These are phyloP conservation scores for Vitis vinifera DNA, from an alignment of 164 flowering plant species.

Conservation along the genomic window ASM3070453v1 NC_081818.1:22177001-22177500, in stretches of 20 bases:
- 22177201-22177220: slow-evolving; percentile 30
- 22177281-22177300: slow-evolving; percentile 56
- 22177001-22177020: slow-evolving; percentile 5
- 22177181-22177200: slow-evolving; percentile 34
- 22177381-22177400: slow-evolving; percentile 71
- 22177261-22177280: slow-evolving; percentile 58
- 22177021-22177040: slow-evolving; percentile 22
- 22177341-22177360: slow-evolving; percentile 38
- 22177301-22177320: slow-evolving; percentile 43
- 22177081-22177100: slow-evolving; percentile 23
- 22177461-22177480: slow-evolving; percentile 29
- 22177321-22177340: slow-evolving; percentile 31
- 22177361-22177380: slow-evolving; percentile 31
- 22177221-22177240: slow-evolving; percentile 42
- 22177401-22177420: slow-evolving; percentile 89
- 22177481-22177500: slow-evolving; percentile 84
- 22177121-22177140: slow-evolving; percentile 54
- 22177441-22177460: slow-evolving; percentile 56
- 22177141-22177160: slow-evolving; percentile 48
- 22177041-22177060: slow-evolving; percentile 18
- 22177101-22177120: slow-evolving; percentile 43
- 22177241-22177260: slow-evolving; percentile 33
- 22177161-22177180: slow-evolving; percentile 29
- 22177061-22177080: slow-evolving; percentile 19
- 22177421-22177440: slow-evolving; percentile 90